Evolutionary conservation across 208 protist species (phyloP), one percentile per base, ranked within the genome.

Genomic region (Trypanosoma boissoni): DNA sequence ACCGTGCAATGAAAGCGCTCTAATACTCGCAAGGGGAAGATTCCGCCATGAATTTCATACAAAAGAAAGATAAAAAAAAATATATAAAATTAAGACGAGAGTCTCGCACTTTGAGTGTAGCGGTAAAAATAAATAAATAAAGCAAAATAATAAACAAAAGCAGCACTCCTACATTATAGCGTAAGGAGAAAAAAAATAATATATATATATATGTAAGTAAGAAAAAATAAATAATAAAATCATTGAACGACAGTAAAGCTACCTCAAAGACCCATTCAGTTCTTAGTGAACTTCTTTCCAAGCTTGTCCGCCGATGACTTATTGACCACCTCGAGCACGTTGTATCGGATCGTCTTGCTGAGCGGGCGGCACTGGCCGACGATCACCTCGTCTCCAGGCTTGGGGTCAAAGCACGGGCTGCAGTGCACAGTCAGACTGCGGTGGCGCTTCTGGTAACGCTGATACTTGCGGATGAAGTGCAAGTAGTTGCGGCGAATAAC

Each of bases 371-470:
- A 99, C 91, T 99, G 96, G 58, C 98, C 99, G 56, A 99, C 87
- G 60, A 98, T 92, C 58, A 99, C 98, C 61, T 91, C 73, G 73
- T 99, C 99, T 78, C 99, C 99, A 48, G 94, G 91, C 74, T 98
- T 97, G 27, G 99, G 83, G 74, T 96, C 91, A 88, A 99, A 99
- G 77, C 80, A 80, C 14, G 99, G 99, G 51, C 97, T 99, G 82
- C 87, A 88, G 94, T 99, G 99, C 52, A 98, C 99, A 29, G 98
- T 76, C 32, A 99, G 84, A 69, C 98, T 99, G 63, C 91, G 98
- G 93, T 99, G 99, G 69, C 98, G 95, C 96, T 99, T 99, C 91
- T 99, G 98, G 87, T 98, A 99, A 79, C 99, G 91, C 88, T 99
- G 98, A 94, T 99, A 99, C 92, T 99, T 99, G 67, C 89, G 89